A percentile compares a stretch with the other conserved stretches of the same genome.
Evolutionary conservation across 164 flowering plant genomes (phyloP).

Genomic region (Vitis vinifera): DNA sequence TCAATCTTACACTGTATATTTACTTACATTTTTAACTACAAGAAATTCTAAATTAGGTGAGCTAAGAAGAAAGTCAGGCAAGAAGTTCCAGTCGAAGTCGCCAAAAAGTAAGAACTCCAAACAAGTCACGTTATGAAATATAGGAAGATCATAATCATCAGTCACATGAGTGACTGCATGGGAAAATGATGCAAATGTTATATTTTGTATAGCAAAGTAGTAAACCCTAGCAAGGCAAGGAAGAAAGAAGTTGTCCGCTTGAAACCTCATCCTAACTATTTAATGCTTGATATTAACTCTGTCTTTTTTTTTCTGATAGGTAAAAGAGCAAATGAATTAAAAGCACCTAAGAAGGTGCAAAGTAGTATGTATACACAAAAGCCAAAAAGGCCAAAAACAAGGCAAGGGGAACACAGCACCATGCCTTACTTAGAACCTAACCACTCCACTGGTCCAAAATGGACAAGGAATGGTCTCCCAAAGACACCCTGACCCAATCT

Average conservation of each 20-base stretch:
- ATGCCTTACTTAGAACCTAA: no score
- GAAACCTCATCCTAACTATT: neutral
- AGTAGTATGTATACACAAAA: no score
- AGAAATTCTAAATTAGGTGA: conserved; percentile 16
- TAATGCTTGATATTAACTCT: neutral
- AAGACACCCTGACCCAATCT: no score
- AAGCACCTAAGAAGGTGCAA: no score
- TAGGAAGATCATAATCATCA: neutral
- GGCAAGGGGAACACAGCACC: no score
- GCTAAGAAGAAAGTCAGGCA: conserved; percentile 9
- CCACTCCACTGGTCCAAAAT: no score
- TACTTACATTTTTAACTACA: no score
- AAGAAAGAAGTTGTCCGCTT: neutral
- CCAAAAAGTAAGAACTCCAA: conserved; percentile 2
- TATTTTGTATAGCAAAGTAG: neutral
- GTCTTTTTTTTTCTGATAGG: no score
- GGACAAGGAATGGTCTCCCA: no score
- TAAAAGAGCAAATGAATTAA: no score
- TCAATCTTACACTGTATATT: no score
- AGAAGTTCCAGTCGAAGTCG: neutral
- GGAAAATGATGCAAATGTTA: neutral
- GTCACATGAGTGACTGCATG: neutral
- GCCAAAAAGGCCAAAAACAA: no score
- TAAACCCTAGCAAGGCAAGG: neutral
- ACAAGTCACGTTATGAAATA: conserved; percentile 12